Evolutionary conservation across 1,284 basidiomycete species (phyloP), one percentile per base, ranked within the genome.

Genomic region (Microbotryum saponariae): DNA sequence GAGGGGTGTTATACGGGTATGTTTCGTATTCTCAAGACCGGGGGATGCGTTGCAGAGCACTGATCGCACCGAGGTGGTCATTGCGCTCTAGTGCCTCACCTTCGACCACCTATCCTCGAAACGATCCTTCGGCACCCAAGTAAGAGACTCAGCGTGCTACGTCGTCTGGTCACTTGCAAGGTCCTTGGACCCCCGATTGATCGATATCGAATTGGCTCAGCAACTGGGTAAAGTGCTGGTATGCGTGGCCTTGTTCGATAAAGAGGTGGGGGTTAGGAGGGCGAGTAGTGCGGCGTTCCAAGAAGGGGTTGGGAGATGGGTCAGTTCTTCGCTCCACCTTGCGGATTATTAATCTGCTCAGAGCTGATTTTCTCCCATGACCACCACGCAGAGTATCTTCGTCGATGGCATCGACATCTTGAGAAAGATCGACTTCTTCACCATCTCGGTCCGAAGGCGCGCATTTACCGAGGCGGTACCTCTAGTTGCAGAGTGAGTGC

Each of bases 201-300:
- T 79, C n/a, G 77, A 94, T 33, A 74, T 77, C 48, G 84, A 85
- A 0, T 82, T 85, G 73, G 83, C 88, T 1, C 74, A 78, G 12
- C 77, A 78, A 51, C 81, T 96, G 23, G 87, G 93, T 1, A 82
- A 81, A 45, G 78, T 79, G 29, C 80, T 98, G 56, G 84, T 87
- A 9, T 82, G 83, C 12, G 88, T 91, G 6, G 84, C 93, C 0
- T 79, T 91, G 46, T 91, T 87, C 70, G 96, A 99, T 77, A 82
- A 96, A 31, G 96, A 98, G 73, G 85, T 97, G 16, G 89, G 91
- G 62, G 91, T 98, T 54, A 82, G 96, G n/a, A 79, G 96, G 64
- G 96, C 96, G 5, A 92, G 94, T 3, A 97, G 93, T 76, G 96
- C 96, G 10, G 91, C 94, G 4, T 98, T 91, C 74, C 96, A 98